Conservation (phyloP, 2,329 filamentous ascomycete species). For the Thelonectria rubi region DNA sequence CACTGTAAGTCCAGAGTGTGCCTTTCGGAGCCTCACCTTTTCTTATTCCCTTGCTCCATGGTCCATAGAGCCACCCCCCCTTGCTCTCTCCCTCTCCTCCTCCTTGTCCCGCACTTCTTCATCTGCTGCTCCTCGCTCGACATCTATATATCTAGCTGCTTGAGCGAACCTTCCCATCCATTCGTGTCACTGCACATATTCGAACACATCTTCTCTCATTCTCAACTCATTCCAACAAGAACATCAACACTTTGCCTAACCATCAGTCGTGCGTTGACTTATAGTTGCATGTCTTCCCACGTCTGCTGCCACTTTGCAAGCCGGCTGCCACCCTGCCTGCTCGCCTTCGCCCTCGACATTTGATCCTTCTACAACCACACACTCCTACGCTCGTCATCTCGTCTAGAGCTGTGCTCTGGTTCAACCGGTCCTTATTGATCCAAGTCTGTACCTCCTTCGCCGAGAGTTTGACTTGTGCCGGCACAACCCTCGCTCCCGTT, state of each 20-base stretch:
- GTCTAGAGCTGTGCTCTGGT: conserved; percentile 8
- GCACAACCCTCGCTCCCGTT: conserved; percentile 10
- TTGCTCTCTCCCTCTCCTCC: background rate
- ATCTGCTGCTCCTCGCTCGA: background rate
- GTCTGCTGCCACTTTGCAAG: conserved; percentile 11
- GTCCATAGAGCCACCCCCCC: conserved; percentile 3
- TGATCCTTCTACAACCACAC: conserved; percentile 6
- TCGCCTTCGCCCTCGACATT: conserved; percentile 18
- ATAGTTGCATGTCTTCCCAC: conserved; percentile 23
- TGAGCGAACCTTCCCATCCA: background rate
- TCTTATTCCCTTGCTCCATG: conserved; percentile 11
- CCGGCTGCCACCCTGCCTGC: conserved; percentile 17
- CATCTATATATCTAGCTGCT: conserved; percentile 16
- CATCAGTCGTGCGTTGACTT: conserved; percentile 23
- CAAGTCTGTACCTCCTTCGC: conserved; percentile 1
- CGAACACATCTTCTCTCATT: conserved; percentile 13
- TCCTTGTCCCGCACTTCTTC: background rate
- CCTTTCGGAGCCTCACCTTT: conserved; percentile 41
- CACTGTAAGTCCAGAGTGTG: conserved; percentile 40
- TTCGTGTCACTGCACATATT: conserved; percentile 23
- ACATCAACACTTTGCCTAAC: conserved; percentile 32
- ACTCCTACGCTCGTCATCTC: conserved; percentile 4
- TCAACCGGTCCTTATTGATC: background rate
- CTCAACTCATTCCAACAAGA: conserved; percentile 27
- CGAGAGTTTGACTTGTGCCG: conserved; percentile 18